Evolutionary conservation across 345 rosid genomes (phyloP).

Genomic region (Adansonia digitata): DNA sequence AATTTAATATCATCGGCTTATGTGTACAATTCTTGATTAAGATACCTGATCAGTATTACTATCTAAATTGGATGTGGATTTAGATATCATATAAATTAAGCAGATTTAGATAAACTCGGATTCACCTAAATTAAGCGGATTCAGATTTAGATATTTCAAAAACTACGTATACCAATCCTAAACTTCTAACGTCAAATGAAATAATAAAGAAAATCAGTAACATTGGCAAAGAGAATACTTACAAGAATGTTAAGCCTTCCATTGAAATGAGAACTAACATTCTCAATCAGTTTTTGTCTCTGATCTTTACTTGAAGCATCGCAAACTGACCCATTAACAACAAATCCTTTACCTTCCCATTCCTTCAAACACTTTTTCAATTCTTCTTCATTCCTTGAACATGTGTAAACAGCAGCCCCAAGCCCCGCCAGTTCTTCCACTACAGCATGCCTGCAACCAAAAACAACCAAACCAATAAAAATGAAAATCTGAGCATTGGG

Average conservation of each 20-base stretch:
- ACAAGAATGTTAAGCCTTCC: conserved; percentile 67
- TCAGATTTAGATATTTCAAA: too few species aligned
- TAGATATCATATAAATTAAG: too few species aligned
- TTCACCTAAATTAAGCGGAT: too few species aligned
- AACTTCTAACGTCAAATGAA: neutral
- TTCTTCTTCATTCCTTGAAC: conserved; percentile 49
- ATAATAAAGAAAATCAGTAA: neutral
- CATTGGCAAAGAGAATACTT: conserved; percentile 21
- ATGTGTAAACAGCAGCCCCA: conserved; percentile 52
- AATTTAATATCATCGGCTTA: too few species aligned
- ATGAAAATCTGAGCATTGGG: neutral
- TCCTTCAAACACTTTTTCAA: conserved; percentile 38
- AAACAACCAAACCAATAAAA: neutral
- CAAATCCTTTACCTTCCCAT: conserved; percentile 47
- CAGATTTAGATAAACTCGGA: too few species aligned
- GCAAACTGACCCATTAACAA: conserved; percentile 54
- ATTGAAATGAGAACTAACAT: conserved; percentile 38
- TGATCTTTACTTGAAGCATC: conserved; percentile 39
- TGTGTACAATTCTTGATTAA: too few species aligned
- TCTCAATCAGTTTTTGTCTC: conserved; percentile 39
- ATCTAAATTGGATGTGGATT: too few species aligned
- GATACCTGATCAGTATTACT: too few species aligned
- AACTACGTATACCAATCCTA: too few species aligned
- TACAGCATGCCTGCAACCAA: conserved; percentile 32
- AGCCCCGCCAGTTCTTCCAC: conserved; percentile 58